These are phyloP conservation scores for Pichia sp. DNA, from an alignment of 1,139 yeast species.

Conservation along the genomic window DNA sequence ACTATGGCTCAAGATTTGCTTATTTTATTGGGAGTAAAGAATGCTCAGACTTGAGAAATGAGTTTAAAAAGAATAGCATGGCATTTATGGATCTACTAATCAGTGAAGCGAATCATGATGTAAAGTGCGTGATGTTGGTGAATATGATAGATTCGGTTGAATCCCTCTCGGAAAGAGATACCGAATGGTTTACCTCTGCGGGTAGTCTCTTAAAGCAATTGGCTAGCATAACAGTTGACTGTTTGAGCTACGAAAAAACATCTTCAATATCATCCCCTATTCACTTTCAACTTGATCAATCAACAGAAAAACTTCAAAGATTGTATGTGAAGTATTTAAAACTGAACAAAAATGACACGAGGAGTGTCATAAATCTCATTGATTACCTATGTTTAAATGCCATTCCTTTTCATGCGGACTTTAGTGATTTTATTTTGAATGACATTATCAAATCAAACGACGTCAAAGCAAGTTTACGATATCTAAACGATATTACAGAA, in stretches of 20 bases:
- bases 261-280: conserved; percentile 54
- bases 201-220: conserved; percentile 38
- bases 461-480: conserved; percentile 43
- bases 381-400: conserved; percentile 46
- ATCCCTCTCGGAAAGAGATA: conserved; percentile 50
- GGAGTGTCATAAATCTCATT: conserved; percentile 44
- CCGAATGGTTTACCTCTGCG: conserved; percentile 59
- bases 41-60: conserved; percentile 53
- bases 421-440: conserved; percentile 58
- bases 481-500: conserved; percentile 47
- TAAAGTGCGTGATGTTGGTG: conserved; percentile 60
- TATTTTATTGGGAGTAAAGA: conserved; percentile 58
- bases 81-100: conserved; percentile 35
- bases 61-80: conserved; percentile 50
- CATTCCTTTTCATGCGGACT: conserved; percentile 42
- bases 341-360: conserved; percentile 32
- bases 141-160: conserved; percentile 64
- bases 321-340: conserved; percentile 49
- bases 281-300: conserved; percentile 72
- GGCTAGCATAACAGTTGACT: conserved; percentile 43
- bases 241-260: conserved; percentile 39
- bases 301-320: conserved; percentile 57
- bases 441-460: conserved; percentile 53
- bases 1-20: conserved; percentile 62
- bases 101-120: conserved; percentile 48